phyloP scores from a whole-genome alignment of 192 early-diverging fungal genomes.

The Mycoemilia scoparia region DNA sequence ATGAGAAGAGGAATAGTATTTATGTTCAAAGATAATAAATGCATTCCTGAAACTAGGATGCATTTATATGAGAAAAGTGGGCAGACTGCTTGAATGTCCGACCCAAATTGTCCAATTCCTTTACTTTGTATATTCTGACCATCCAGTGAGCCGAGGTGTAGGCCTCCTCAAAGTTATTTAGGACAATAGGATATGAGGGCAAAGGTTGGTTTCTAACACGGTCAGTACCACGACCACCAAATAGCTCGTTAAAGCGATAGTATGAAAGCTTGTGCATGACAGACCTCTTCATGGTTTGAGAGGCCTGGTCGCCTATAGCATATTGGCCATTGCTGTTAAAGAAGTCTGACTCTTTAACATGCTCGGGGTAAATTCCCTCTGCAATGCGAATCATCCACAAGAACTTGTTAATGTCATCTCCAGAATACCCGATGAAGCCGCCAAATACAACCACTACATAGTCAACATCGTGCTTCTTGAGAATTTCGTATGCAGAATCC shows the following conservation, averaged over 20 bases:
- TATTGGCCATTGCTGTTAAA: slow-evolving; percentile 85
- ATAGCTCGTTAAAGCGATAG: slow-evolving; percentile 84
- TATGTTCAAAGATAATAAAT: no score
- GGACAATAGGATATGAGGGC: slow-evolving; percentile 55
- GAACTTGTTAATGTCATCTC: slow-evolving; percentile 99
- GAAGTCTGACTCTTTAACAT: slow-evolving; percentile 75
- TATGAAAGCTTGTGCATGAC: slow-evolving; percentile 97
- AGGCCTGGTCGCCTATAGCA: slow-evolving; percentile 75
- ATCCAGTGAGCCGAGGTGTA: slow-evolving; percentile 93
- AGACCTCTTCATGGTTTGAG: slow-evolving; percentile 73
- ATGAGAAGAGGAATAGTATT: no score
- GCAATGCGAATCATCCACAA: slow-evolving; percentile 99
- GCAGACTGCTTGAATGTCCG: slow-evolving; percentile 47
- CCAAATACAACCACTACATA: slow-evolving; percentile 97
- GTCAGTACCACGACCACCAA: slow-evolving; percentile 57
- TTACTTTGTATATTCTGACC: slow-evolving; percentile 97
- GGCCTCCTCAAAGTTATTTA: slow-evolving; percentile 81
- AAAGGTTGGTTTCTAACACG: slow-evolving; percentile 66
- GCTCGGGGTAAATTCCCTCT: slow-evolving; percentile 89
- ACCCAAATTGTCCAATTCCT: slow-evolving; percentile 84
- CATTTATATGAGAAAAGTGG: no score
- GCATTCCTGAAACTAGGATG: no score
- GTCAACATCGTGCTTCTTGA: slow-evolving; percentile 84
- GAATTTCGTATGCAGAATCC: slow-evolving; percentile 81
- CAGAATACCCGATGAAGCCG: slow-evolving; percentile 89